phyloP scores from a whole-genome alignment of 2,329 filamentous ascomycete species.

The Aplosporella prunicola region DNA sequence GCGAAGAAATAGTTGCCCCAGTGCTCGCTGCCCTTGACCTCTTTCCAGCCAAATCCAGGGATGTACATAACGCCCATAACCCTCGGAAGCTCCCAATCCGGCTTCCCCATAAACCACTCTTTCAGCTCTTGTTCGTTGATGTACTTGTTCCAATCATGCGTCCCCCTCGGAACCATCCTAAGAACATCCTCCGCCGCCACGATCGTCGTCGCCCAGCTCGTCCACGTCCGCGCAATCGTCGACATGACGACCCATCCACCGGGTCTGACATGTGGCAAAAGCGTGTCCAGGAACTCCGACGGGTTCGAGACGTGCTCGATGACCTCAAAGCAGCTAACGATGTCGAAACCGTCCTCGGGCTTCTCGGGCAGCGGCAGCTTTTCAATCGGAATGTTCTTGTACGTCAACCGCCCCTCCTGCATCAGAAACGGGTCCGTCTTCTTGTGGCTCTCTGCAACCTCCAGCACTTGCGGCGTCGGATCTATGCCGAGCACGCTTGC shows the following conservation, averaged over 20 bases:
- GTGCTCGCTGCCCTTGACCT: constrained; percentile 69
- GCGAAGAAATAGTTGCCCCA: constrained; percentile 96
- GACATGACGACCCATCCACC: constrained; percentile 90
- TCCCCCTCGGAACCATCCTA: constrained; percentile 80
- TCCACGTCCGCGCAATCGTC: constrained; percentile 84
- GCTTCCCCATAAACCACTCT: constrained; percentile 35
- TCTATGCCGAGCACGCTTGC: constrained; percentile 65
- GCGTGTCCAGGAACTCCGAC: constrained; percentile 60
- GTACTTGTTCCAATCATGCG: constrained; percentile 95
- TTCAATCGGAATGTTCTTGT: constrained; percentile 71
- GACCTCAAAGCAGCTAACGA: constrained; percentile 87
- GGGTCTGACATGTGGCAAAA: constrained; percentile 68
- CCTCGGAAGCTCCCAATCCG: constrained; percentile 35
- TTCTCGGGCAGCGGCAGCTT: constrained; percentile 38
- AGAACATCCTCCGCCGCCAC: constrained; percentile 81
- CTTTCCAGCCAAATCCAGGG: constrained; percentile 81
- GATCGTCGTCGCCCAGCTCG: constrained; percentile 87
- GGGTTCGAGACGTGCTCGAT: constrained; percentile 83
- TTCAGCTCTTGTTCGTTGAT: constrained; percentile 74
- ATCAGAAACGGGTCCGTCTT: constrained; percentile 60
- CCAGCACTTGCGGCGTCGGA: constrained; percentile 62
- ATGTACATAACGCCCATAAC: constrained; percentile 83
- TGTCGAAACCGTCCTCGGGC: constrained; percentile 51
- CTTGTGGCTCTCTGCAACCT: constrained; percentile 67
- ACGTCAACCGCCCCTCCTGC: constrained; percentile 50